phyloP scores from a whole-genome alignment of 2,329 filamentous ascomycete species.

The Microsporum audouinii region DNA sequence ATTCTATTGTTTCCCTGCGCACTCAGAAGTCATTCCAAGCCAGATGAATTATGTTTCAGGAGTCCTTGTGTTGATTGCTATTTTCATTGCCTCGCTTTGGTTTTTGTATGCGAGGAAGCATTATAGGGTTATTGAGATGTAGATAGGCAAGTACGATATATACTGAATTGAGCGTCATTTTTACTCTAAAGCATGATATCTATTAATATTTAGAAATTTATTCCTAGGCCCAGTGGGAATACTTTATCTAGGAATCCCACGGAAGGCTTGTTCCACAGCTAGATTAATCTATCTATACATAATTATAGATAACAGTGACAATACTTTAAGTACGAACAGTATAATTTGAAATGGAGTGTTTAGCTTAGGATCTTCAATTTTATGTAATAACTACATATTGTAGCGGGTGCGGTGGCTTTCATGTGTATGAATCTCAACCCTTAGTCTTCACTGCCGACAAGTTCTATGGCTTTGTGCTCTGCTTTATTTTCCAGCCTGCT shows the following conservation, averaged over 20 bases:
- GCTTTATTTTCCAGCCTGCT: neutral
- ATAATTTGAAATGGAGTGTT: too few species aligned
- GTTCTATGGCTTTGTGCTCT: neutral
- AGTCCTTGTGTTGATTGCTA: neutral
- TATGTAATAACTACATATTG: too few species aligned
- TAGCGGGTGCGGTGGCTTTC: too few species aligned
- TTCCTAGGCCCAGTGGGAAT: too few species aligned
- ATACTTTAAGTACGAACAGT: too few species aligned
- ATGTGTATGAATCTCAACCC: too few species aligned
- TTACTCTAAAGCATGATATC: neutral
- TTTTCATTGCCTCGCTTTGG: neutral
- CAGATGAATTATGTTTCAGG: conserved; percentile 3
- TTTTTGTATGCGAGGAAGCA: neutral
- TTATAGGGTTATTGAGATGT: neutral
- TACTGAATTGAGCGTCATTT: neutral
- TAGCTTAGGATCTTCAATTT: too few species aligned
- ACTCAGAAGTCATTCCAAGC: neutral
- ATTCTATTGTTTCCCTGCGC: conserved; percentile 1
- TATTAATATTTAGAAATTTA: too few species aligned
- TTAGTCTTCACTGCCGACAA: neutral
- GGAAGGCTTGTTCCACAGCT: too few species aligned
- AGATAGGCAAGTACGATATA: neutral
- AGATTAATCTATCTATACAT: too few species aligned
- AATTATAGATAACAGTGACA: too few species aligned
- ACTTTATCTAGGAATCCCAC: too few species aligned